Base-by-base conservation (phyloP, 306 rosid species). In the Cicer yamashitae region DNA sequence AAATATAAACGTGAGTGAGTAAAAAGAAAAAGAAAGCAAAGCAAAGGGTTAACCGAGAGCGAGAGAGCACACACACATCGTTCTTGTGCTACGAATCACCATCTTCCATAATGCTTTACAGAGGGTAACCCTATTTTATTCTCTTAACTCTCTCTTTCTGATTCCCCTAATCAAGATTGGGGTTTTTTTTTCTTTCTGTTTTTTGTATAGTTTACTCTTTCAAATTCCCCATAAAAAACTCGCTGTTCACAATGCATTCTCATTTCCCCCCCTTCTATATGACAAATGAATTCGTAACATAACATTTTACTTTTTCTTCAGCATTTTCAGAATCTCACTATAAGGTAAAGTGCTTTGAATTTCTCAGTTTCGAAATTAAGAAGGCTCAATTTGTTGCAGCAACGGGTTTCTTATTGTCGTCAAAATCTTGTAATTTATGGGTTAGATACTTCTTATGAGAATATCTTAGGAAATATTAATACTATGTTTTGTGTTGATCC, bases 71-170 rank as follows among this genome's bases (percentile, higher is more conserved):
- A 20, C 22, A 1, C 65, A 30, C 65, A 59, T 52, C 64, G 20
- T 71, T 41, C 25, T 22, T 22, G 25, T 22, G 48, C 12, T 30
- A 30, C 45, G 3, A 52, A 25, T 12, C 65, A 7, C 3, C 12
- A 9, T 66, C n/a, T 64, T 40, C 67, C 39, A 56, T 81, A 64
- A 82, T 85, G 96, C 85, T 84, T 74, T 86, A 87, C 81, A 79
- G 89, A 86, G 96, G 90, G 92, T 88, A 73, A 67, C 62, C n/a
- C 62, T 20, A 39, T 38, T 7, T 30, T 50, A 64, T 18, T 25
- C 10, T 20, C 2, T 11, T 25, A 0, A 43, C 10, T 18, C 15
- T 40, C 1, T 15, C 12, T 6, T 9, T 6, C 69, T 13, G 8
- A 15, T 50, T 34, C 3, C 17, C 51, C 56, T 5, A 14, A 71